Evolutionary conservation across 352 stramenopile genomes (phyloP), one percentile per base, ranked within the genome.

Genomic region (Paralagenidium karlingii): DNA sequence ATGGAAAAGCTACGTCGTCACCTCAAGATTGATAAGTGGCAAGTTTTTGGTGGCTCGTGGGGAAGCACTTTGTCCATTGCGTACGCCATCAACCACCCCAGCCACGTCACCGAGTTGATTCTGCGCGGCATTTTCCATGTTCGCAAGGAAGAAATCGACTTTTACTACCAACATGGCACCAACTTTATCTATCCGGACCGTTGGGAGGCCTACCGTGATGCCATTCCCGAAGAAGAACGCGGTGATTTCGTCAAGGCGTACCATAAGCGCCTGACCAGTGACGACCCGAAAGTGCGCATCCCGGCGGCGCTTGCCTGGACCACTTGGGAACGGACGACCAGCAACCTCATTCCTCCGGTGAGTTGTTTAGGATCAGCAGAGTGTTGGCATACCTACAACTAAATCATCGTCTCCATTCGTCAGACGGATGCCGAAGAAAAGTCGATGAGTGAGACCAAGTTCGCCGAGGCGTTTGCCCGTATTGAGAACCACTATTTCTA

Each of bases 151-250:
- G 89, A 97, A 54, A 85, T 97, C 38, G 70, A 96, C 53, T 97
- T 95, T 58, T 81, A 97, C 50, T 97, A 97, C 48, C 71, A 94
- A n/a, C n/a, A n/a, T n/a, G n/a, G n/a, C n/a, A n/a, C n/a, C n/a
- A 91, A 56, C 39, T 93, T 88, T 53, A 62, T 96, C 32, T 96
- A 91, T 49, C 85, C 85, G 2, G 82, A 96, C 50, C 75, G 71
- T 9, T 96, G 85, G 85, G 83, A 95, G 48, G 73, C 63, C 2
- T 95, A 94, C 48, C 75, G 77, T 22, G 66, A 87, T 15, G 67
- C 73, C 1, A 96, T 96, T 40, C 85, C 86, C 0, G 65, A 82
- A 28, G 64, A 76, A 24, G 85, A 96, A 45, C 77, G 78, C 32
- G 59, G 67, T 24, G 63, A 85, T 34, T 85, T 90, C 24, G 45